Conservation (phyloP, 495 filamentous ascomycete species). For the Apodospora peruviana region DNA sequence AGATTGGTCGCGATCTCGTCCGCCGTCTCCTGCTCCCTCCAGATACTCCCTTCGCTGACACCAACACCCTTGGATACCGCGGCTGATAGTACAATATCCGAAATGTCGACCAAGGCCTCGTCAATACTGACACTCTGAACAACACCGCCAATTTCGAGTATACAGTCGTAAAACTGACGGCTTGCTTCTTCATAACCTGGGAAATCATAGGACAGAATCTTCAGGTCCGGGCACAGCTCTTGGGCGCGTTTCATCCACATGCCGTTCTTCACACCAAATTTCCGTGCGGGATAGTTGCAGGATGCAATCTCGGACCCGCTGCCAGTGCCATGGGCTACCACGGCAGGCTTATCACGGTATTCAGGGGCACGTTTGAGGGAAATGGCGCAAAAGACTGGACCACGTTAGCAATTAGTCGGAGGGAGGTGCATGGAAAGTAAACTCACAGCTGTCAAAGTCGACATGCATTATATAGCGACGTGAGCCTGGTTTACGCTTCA, state of each 20-base stretch:
- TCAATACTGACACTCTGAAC: constrained; percentile 97
- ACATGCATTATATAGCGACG: constrained; percentile 89
- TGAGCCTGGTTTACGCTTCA: constrained; percentile 43
- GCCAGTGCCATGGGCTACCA: constrained; percentile 80
- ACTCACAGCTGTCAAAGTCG: constrained; percentile 79
- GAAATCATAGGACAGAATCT: constrained; percentile 89
- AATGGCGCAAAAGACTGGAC: constrained; percentile 76
- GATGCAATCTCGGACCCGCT: constrained; percentile 91
- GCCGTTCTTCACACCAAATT: constrained; percentile 85
- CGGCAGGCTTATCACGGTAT: constrained; percentile 73
- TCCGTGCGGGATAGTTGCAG: constrained; percentile 88
- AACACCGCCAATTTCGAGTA: constrained; percentile 70
- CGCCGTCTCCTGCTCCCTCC: constrained; percentile 76
- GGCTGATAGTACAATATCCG: constrained; percentile 56
- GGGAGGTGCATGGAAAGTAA: too few species aligned
- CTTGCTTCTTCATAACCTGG: constrained; percentile 91
- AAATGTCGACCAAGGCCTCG: constrained; percentile 82
- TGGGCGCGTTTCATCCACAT: constrained; percentile 97
- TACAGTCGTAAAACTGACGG: constrained; percentile 75
- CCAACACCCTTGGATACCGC: constrained; percentile 65
- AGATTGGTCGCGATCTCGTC: constrained; percentile 65
- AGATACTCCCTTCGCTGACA: constrained; percentile 64
- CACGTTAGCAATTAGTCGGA: not conserved
- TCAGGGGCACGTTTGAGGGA: constrained; percentile 74
- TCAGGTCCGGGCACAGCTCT: constrained; percentile 77